A percentile compares a stretch with the other conserved stretches of the same genome.
These are phyloP conservation scores for Penicillium bovifimosum DNA, from an alignment of 495 filamentous ascomycete genomes.

Conservation along the genomic window DNA sequence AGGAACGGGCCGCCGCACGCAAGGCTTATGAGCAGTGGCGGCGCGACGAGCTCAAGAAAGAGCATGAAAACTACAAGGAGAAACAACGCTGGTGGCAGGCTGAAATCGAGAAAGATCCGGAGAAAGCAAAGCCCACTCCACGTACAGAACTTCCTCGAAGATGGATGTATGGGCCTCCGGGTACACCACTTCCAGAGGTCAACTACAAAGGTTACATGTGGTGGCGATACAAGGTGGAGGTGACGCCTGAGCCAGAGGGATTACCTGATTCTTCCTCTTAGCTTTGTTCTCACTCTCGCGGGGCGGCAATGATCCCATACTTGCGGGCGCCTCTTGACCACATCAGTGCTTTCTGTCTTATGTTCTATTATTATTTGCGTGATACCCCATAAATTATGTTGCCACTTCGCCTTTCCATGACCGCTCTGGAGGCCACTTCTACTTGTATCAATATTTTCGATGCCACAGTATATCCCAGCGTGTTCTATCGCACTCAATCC, in stretches of 20 bases:
- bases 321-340: background rate
- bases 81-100: background rate
- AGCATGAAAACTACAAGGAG: background rate
- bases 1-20: slow-evolving; percentile 41
- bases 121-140: background rate
- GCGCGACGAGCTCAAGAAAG: slow-evolving; percentile 50
- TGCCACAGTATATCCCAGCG: background rate
- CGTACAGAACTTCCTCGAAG: background rate
- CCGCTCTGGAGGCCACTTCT: too few relatives aligned
- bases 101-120: background rate
- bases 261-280: background rate
- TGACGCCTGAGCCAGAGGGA: background rate
- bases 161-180: background rate
- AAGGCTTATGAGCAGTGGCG: slow-evolving; percentile 49
- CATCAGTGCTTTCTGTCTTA: too few relatives aligned
- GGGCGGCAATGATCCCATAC: background rate
- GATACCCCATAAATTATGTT: background rate
- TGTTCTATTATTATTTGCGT: background rate
- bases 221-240: background rate
- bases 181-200: background rate
- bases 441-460: too few relatives aligned
- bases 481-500: background rate
- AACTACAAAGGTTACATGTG: background rate
- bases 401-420: too few relatives aligned
- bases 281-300: background rate